Evolutionary conservation across 441 rosid genomes (phyloP).

Genomic region (Corymbia calophylla): DNA sequence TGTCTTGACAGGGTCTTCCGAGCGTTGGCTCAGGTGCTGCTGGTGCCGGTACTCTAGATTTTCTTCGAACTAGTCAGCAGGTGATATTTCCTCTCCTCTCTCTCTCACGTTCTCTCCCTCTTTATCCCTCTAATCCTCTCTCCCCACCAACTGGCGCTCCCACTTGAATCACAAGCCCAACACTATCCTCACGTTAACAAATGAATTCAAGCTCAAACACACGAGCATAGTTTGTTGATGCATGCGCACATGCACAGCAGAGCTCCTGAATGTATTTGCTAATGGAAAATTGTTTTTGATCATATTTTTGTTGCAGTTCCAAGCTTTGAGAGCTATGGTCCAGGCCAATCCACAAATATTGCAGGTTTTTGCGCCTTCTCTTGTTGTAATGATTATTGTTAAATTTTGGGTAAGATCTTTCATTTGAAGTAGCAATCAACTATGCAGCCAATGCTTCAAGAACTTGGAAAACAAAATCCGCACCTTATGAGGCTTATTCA

Average conservation of each 20-base stretch:
- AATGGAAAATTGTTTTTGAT: background rate
- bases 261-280: background rate
- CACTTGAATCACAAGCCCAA: background rate
- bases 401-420: background rate
- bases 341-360: slow-evolving; percentile 87
- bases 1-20: slow-evolving; percentile 53
- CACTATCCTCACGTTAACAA: background rate
- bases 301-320: slow-evolving; percentile 44
- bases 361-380: slow-evolving; percentile 33
- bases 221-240: background rate
- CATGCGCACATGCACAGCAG: background rate
- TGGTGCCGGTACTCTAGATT: slow-evolving; percentile 65
- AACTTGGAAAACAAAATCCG: slow-evolving; percentile 82
- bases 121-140: background rate
- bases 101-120: background rate
- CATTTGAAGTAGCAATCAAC: background rate
- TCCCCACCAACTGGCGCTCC: background rate
- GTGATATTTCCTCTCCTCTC: slow-evolving; percentile 7
- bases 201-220: background rate
- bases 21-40: slow-evolving; percentile 41
- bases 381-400: background rate
- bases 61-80: slow-evolving; percentile 81
- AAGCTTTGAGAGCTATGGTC: slow-evolving; percentile 82
- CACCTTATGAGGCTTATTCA: slow-evolving; percentile 63
- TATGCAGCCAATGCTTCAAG: slow-evolving; percentile 82